phyloP scores from a whole-genome alignment of 2,329 filamentous ascomycete species.

The Cordyceps javanica region DNA sequence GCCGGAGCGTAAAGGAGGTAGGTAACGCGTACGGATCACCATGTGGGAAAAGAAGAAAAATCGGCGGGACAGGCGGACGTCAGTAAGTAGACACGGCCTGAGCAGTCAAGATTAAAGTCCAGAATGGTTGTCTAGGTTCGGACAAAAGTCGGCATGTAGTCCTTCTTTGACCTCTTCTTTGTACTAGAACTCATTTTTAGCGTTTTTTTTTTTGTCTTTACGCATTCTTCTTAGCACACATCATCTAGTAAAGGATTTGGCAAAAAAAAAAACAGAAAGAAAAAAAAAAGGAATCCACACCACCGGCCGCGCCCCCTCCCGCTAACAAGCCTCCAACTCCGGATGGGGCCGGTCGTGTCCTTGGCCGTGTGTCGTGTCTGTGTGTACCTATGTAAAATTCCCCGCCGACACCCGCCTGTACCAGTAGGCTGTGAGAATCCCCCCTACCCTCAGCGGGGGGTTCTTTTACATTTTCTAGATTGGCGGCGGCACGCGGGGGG shows the following conservation, averaged over 20 bases:
- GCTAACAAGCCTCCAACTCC: constrained; percentile 5
- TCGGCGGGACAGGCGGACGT: too few relatives aligned
- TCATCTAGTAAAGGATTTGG: neutral
- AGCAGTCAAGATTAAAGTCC: neutral
- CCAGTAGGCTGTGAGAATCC: neutral
- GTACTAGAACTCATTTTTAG: too few relatives aligned
- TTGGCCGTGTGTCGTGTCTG: too few relatives aligned
- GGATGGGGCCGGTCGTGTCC: constrained; percentile 5
- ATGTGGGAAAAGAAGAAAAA: neutral
- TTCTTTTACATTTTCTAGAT: neutral
- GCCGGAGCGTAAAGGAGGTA: neutral
- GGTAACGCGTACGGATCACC: neutral
- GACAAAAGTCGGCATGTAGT: constrained; percentile 11
- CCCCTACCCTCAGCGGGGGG: too few relatives aligned
- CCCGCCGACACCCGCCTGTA: neutral
- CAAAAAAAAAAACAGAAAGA: neutral
- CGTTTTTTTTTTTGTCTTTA: neutral
- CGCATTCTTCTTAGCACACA: constrained; percentile 2
- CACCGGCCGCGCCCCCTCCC: neutral
- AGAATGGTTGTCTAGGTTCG: neutral
- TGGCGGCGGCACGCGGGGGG: neutral
- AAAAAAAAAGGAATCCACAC: neutral
- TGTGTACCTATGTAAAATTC: neutral
- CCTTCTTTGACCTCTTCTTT: neutral
- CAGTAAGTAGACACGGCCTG: neutral